A percentile compares a stretch with the other conserved stretches of the same genome.
phyloP scores from a whole-genome alignment of 495 filamentous ascomycete genomes.

The Aspergillus nanangensis region DNA sequence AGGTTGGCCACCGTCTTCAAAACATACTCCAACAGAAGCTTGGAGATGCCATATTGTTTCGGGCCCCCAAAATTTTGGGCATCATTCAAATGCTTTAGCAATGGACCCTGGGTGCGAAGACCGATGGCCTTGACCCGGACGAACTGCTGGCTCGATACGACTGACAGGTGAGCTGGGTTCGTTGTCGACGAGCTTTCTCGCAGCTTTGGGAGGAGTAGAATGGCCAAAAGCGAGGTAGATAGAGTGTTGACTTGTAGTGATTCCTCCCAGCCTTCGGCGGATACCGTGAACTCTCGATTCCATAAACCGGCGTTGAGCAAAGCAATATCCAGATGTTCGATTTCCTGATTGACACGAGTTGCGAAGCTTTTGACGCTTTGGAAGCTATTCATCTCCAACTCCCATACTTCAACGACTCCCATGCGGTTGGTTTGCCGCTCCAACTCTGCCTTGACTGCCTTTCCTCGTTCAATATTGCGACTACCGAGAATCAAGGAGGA shows the following conservation, averaged over 20 bases:
- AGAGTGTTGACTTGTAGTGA: conserved; percentile 56
- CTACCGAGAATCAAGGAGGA: conserved; percentile 38
- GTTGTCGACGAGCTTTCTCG: conserved; percentile 18
- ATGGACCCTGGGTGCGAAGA: conserved; percentile 23
- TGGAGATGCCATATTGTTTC: conserved; percentile 43
- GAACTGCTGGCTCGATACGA: conserved; percentile 42
- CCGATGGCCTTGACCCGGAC: conserved; percentile 30
- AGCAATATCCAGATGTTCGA: conserved; percentile 35
- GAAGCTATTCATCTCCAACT: conserved; percentile 51
- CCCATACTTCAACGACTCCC: conserved; percentile 46
- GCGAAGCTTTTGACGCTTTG: conserved; percentile 46
- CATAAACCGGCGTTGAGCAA: conserved; percentile 44
- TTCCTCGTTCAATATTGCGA: conserved; percentile 39
- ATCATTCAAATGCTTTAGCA: conserved; percentile 33
- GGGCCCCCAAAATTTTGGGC: conserved; percentile 21
- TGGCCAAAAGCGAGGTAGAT: conserved; percentile 49
- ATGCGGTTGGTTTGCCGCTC: conserved; percentile 37
- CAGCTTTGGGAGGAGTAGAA: conserved; percentile 51
- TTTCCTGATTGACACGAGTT: conserved; percentile 29
- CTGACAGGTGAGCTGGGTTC: conserved; percentile 29
- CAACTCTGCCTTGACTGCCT: conserved; percentile 40
- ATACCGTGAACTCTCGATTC: conserved; percentile 29
- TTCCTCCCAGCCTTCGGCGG: conserved; percentile 49
- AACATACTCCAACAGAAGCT: conserved; percentile 45
- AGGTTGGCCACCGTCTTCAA: conserved; percentile 31